Conservation (phyloP, 2,329 filamentous ascomycete genomes). For the Colletotrichum destructivum region DNA sequence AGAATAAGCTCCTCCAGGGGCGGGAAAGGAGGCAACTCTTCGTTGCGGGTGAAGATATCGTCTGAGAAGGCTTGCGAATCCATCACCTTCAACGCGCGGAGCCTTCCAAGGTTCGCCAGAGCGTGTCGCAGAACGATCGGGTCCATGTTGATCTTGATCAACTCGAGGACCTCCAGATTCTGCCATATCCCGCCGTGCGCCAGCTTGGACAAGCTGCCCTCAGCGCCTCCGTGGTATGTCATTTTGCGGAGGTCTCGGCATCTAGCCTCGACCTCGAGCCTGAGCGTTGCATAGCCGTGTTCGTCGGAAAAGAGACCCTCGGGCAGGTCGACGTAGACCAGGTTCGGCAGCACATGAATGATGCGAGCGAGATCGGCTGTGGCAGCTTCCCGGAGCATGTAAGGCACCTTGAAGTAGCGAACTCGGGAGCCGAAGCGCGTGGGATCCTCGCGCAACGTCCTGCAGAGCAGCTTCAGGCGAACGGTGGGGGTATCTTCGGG, state of each 20-base stretch:
- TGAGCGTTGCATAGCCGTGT: constrained; percentile 79
- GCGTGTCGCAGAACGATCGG: constrained; percentile 79
- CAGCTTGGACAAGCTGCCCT: constrained; percentile 81
- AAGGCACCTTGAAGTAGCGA: constrained; percentile 88
- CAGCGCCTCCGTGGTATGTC: constrained; percentile 84
- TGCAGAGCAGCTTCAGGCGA: constrained; percentile 83
- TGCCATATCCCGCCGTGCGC: constrained; percentile 77
- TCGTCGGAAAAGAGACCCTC: constrained; percentile 91
- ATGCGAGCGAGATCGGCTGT: constrained; percentile 88
- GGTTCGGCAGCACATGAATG: constrained; percentile 86
- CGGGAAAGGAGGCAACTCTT: constrained; percentile 80
- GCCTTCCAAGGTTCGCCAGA: constrained; percentile 74
- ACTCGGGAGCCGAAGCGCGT: constrained; percentile 78
- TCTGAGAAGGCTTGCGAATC: constrained; percentile 81
- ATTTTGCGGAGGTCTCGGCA: constrained; percentile 91
- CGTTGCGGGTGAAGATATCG: constrained; percentile 78
- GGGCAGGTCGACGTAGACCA: constrained; percentile 92
- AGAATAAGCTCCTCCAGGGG: constrained; percentile 81
- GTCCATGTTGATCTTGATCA: constrained; percentile 78
- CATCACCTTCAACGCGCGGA: constrained; percentile 83
- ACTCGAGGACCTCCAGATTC: constrained; percentile 80
- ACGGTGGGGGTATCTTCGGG: constrained; percentile 84
- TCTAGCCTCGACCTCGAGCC: constrained; percentile 86
- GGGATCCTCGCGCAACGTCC: constrained; percentile 85
- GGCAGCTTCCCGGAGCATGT: constrained; percentile 92